phyloP scores from a whole-genome alignment of 164 flowering plant genomes.

The Akebia trifoliata region DNA sequence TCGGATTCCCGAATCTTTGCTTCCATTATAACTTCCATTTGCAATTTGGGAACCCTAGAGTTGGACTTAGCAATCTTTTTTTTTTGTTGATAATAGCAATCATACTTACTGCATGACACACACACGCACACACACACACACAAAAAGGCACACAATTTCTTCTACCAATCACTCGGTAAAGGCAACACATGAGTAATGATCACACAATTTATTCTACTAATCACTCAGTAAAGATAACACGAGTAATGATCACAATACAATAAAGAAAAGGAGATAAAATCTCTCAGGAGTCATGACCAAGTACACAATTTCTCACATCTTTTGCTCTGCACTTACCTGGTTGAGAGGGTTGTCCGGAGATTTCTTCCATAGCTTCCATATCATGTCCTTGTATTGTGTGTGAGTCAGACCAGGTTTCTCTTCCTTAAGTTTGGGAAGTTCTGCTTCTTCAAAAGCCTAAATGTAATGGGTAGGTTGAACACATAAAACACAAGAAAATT shows the following conservation, averaged over 20 bases:
- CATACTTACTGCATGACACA: too few relatives aligned
- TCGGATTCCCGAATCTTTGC: too few relatives aligned
- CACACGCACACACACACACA: too few relatives aligned
- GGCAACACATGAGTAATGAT: too few relatives aligned
- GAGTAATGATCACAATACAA: neutral
- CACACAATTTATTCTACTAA: too few relatives aligned
- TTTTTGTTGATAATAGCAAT: too few relatives aligned
- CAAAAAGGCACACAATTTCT: too few relatives aligned
- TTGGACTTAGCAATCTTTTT: too few relatives aligned
- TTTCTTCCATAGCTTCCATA: constrained; percentile 99
- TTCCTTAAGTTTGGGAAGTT: constrained; percentile 77
- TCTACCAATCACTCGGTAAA: too few relatives aligned
- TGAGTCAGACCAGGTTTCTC: constrained; percentile 99
- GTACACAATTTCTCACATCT: constrained; percentile 1
- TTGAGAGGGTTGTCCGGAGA: constrained; percentile 98
- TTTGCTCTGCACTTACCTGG: constrained; percentile 36
- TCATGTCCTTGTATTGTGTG: constrained; percentile 93
- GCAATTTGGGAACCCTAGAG: too few relatives aligned
- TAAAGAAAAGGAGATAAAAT: neutral
- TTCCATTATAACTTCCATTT: too few relatives aligned
- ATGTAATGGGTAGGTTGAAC: neutral
- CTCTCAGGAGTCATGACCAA: neutral
- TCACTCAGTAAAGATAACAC: too few relatives aligned
- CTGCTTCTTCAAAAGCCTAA: constrained; percentile 96
- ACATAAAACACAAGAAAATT: neutral